Percentiles rank a stretch among this genome's conserved stretches.
Conservation (phyloP, 306 rosid species). For the Glycyrrhiza uralensis region DNA sequence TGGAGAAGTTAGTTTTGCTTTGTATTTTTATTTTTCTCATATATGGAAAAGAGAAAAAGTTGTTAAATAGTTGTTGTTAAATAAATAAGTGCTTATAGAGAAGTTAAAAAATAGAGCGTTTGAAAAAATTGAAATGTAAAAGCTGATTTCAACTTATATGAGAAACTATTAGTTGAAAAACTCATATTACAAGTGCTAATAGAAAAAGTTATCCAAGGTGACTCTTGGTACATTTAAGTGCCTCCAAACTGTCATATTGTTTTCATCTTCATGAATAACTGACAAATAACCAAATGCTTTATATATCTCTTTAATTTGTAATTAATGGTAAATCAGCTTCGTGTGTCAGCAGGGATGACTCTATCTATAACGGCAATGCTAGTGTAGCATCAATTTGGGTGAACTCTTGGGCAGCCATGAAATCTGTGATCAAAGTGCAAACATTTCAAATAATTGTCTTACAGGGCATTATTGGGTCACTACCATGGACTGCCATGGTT, state of each 20-base stretch:
- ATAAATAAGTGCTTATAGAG: too few species aligned
- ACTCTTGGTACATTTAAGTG: neutral
- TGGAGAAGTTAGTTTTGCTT: too few species aligned
- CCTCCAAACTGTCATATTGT: constrained; percentile 12
- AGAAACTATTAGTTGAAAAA: too few species aligned
- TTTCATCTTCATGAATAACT: constrained; percentile 9
- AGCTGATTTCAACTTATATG: too few species aligned
- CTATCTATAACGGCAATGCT: constrained; percentile 40
- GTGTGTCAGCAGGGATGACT: constrained; percentile 48
- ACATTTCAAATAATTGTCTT: constrained; percentile 89
- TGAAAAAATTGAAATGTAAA: too few species aligned
- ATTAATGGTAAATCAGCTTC: constrained; percentile 22
- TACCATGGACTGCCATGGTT: constrained; percentile 99
- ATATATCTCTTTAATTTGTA: neutral
- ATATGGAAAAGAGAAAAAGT: too few species aligned
- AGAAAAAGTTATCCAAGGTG: too few species aligned
- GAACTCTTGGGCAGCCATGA: constrained; percentile 79
- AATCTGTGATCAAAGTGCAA: constrained; percentile 65
- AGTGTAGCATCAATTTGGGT: constrained; percentile 60
- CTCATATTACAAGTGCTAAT: too few species aligned
- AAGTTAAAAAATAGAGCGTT: too few species aligned
- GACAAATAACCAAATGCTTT: neutral
- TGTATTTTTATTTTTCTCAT: too few species aligned
- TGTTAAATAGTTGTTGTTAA: too few species aligned
- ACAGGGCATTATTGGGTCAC: constrained; percentile 87